Percentiles rank a stretch among this genome's conserved stretches.
These are phyloP conservation scores for Boehmeria nivea DNA, from an alignment of 306 rosid genomes.

Conservation along the genomic window DNA sequence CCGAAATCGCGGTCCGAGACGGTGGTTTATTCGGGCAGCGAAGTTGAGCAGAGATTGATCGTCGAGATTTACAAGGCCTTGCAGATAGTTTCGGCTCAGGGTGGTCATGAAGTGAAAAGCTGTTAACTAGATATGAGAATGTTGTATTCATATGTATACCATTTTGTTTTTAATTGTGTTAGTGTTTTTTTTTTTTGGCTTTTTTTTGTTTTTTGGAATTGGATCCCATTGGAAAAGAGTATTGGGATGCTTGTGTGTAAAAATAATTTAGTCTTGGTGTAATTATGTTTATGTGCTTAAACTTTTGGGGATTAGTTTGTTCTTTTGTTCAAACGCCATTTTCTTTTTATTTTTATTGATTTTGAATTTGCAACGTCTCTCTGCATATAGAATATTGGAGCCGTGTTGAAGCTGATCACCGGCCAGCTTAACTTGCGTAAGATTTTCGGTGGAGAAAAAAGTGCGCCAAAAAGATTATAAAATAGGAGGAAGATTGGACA, in stretches of 20 bases:
- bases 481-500: too few species aligned
- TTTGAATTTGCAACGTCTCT: too few species aligned
- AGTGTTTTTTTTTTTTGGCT: not conserved
- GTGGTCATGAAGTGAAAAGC: not conserved
- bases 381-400: too few species aligned
- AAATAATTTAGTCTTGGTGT: not conserved
- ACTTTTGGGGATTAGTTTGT: not conserved
- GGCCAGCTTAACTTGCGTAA: too few species aligned
- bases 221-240: not conserved
- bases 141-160: not conserved
- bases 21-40: slow-evolving; percentile 18
- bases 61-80: slow-evolving; percentile 56
- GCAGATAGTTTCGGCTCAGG: slow-evolving; percentile 5
- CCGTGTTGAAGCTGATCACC: too few species aligned
- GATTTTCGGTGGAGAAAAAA: too few species aligned
- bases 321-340: not conserved
- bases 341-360: not conserved
- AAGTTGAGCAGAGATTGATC: slow-evolving; percentile 42
- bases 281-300: not conserved
- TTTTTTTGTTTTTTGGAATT: not conserved
- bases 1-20: slow-evolving; percentile 20
- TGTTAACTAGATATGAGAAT: not conserved
- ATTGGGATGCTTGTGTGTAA: not conserved
- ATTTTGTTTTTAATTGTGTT: not conserved
- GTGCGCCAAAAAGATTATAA: too few species aligned